Evolutionary conservation across 176 grass and related monocot species (phyloP), one percentile per base, ranked within the genome.

Genomic region (Elymus sibiricus): DNA sequence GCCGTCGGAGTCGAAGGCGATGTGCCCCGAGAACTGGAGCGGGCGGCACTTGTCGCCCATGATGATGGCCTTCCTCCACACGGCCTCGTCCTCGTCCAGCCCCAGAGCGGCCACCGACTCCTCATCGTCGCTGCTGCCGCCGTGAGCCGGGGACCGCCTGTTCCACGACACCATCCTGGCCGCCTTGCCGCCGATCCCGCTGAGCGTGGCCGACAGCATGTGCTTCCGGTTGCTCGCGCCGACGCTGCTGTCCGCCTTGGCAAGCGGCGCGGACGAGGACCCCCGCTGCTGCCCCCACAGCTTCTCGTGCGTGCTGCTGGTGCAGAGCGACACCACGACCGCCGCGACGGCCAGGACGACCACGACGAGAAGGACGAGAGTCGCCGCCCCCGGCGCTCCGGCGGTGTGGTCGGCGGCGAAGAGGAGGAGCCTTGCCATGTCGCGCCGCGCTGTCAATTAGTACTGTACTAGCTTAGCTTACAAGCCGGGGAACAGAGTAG

Each of bases 31-130:
- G 84, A 91, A 91, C 29, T 87, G 4, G 35, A 87, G 68, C 63
- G 92, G 92, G 27, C 87, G 83, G 80, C 92, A 94, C 89, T 89
- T 94, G 22, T 89, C 92, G 2, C 92, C 92, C 92, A 91, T 84
- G 32, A 94, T 86, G 75, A 94, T 94, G 39, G 89, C 59, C 86
- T 86, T 85, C 77, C 79, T 83, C 92, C 92, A 94, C 44, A 94
- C 61, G 1, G 79, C 83, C 42, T 83, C 86, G 13, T 31, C 76
- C 0, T 22, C 21, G 0, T 49, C 46, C 46, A 0, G 13, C 14
- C 46, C 46, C 46, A 49, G 14, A 49, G 14, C 46, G 46, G 46
- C 46, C 15, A 22, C 25, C 35, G 4, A n/a, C 21, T 5, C 1
- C 4, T 26, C 44, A 1, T 62, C 83, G 26, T 5, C 47, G 67